Evolutionary conservation across 225 moss, liverwort and hornwort species (phyloP), one percentile per base, ranked within the genome.

Genomic region (Sphagnum tenellum): DNA sequence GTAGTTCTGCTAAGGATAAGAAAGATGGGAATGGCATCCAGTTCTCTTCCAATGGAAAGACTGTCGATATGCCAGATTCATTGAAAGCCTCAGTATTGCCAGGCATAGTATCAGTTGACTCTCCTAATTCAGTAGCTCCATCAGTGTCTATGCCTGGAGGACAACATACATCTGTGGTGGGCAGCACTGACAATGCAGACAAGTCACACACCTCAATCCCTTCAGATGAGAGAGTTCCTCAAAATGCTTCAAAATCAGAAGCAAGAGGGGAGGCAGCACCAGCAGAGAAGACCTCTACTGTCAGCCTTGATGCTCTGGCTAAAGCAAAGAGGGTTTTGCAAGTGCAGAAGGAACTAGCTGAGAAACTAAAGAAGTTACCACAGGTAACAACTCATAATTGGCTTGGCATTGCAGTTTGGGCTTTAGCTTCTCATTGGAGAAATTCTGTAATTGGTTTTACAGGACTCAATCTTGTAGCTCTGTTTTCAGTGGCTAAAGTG

Each of bases 301-400:
- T 65, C 50, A 79, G 78, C 53, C 73, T 92, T 45, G 81, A 98
- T 71, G 87, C 90, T 5, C 74, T 98, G 62, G 89, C 90, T 3
- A 86, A 88, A 85, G 93, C 90, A 49, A 87, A 90, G 80, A 77
- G 58, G 66, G 70, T 81, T 47, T 65, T 90, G 79, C 90, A 93
- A 79, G 85, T 89, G 79, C 85, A 84, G 70, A 98, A 89, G 75
- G 93, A 93, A 49, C 64, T 93, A 55, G 77, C 81, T 49, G 98
- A 98, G 75, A 92, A 88, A 75, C 72, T 98, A 72, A 93, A 90
- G 76, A 93, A 82, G 72, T 73, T 80, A 9, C 81, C 78, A 58
- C 87, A 87, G 86, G 86, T 80, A 62, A 49, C 29, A 29, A 29
- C 29, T 29, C 29, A 29, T 29, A 29, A 29, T 29, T 29, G 29